Percentiles rank a stretch among this genome's conserved stretches.
These are phyloP conservation scores for Saccharum officinarum DNA, from an alignment of 176 grass and related monocot species.

Conservation along the genomic window DNA sequence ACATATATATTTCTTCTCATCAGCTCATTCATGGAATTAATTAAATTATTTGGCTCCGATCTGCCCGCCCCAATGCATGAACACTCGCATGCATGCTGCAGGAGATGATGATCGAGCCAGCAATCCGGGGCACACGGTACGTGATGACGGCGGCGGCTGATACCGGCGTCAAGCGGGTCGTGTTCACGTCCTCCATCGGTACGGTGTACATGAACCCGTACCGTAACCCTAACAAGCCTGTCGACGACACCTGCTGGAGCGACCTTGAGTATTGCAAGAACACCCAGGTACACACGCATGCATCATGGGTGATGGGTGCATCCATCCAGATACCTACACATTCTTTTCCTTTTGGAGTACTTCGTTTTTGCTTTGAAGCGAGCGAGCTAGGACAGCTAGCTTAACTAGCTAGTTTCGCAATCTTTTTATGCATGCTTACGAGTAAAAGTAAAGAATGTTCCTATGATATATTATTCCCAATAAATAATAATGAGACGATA, in stretches of 20 bases:
- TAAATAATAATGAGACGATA: not conserved
- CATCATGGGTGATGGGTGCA: not conserved
- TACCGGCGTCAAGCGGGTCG: slow-evolving; percentile 52
- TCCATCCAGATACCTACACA: not conserved
- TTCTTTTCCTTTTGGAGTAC: not conserved
- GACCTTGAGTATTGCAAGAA: slow-evolving; percentile 89
- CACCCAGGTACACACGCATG: slow-evolving; percentile 41
- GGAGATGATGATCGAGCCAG: slow-evolving; percentile 80
- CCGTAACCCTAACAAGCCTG: slow-evolving; percentile 34
- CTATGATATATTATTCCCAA: not conserved
- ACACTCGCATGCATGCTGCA: not conserved
- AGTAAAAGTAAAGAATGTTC: not conserved
- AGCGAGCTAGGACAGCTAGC: not conserved
- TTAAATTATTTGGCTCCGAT: too few species aligned
- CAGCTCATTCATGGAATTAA: too few species aligned
- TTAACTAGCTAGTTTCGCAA: not conserved
- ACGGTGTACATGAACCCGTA: slow-evolving; percentile 84
- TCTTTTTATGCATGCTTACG: not conserved
- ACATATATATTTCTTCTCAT: not conserved
- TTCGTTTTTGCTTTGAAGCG: not conserved
- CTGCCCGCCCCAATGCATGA: too few species aligned
- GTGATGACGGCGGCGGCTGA: slow-evolving; percentile 59
- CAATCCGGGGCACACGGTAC: slow-evolving; percentile 57
- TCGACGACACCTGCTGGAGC: slow-evolving; percentile 84
- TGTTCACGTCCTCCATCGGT: slow-evolving; percentile 87